Conservation (phyloP, 2,329 filamentous ascomycete species). For the Chrysoporthe deuterocubensis region DNA sequence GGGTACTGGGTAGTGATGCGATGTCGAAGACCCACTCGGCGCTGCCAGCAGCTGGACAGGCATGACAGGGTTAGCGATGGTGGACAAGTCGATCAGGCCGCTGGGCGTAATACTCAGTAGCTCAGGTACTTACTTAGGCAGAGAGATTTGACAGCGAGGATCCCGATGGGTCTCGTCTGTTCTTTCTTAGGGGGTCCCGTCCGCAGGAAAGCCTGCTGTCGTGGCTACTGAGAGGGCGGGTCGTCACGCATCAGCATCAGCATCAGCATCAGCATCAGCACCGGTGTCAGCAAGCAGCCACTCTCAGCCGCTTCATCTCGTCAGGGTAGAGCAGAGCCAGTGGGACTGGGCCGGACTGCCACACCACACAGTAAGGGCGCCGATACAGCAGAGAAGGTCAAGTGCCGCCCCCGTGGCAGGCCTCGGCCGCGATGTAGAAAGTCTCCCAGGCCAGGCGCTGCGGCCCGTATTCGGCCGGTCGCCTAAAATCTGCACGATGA, state of each 20-base stretch:
- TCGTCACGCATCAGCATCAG: slow-evolving; percentile 3
- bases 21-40: background rate
- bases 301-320: background rate
- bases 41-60: background rate
- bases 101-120: background rate
- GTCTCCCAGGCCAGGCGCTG: background rate
- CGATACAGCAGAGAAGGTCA: background rate
- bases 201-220: background rate
- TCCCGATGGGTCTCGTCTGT: background rate
- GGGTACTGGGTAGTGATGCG: background rate
- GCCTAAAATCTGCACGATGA: slow-evolving; percentile 12
- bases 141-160: background rate
- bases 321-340: background rate
- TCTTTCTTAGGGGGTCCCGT: background rate
- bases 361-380: too few relatives aligned
- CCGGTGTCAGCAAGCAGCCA: background rate
- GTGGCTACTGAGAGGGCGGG: background rate
- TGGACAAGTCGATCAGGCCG: background rate
- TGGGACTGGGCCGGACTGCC: background rate
- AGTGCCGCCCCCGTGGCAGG: background rate
- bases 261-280: background rate
- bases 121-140: background rate
- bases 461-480: slow-evolving; percentile 10
- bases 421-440: background rate
- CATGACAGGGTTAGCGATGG: background rate